Conservation (phyloP, 768 basidiomycete species). For the Chalciporus pseudorubinellus region DNA sequence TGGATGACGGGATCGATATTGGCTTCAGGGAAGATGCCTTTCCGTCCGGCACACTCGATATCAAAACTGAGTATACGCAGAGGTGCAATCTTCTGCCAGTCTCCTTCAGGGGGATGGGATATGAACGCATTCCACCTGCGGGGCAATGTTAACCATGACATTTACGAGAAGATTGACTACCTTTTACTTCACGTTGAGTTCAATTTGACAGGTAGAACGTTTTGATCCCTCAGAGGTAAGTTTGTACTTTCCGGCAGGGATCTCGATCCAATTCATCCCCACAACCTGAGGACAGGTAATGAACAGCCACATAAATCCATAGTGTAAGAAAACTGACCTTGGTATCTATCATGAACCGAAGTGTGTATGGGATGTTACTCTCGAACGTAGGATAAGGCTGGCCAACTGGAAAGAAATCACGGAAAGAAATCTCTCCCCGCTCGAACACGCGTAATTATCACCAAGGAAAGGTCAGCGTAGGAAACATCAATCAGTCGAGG, state of each 20-base stretch:
- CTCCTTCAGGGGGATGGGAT: slow-evolving; percentile 88
- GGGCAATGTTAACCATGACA: slow-evolving; percentile 6
- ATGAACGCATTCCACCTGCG: slow-evolving; percentile 79
- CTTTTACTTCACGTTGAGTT: slow-evolving; percentile 71
- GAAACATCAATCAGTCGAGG: slow-evolving; percentile 1
- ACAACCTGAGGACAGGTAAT: slow-evolving; percentile 57
- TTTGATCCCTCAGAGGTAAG: slow-evolving; percentile 56
- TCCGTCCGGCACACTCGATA: slow-evolving; percentile 98
- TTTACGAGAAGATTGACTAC: neutral
- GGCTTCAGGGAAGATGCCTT: slow-evolving; percentile 96
- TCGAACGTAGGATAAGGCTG: slow-evolving; percentile 73
- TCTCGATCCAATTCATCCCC: slow-evolving; percentile 99
- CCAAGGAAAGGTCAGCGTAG: slow-evolving; percentile 10
- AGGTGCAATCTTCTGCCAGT: slow-evolving; percentile 91
- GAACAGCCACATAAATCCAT: neutral
- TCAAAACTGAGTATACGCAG: slow-evolving; percentile 95
- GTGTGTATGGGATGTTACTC: slow-evolving; percentile 87
- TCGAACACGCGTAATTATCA: slow-evolving; percentile 62
- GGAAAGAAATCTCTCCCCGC: slow-evolving; percentile 66
- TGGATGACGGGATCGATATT: slow-evolving; percentile 92
- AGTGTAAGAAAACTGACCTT: slow-evolving; percentile 50
- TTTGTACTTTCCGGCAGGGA: slow-evolving; percentile 79
- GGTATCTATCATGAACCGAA: slow-evolving; percentile 98
- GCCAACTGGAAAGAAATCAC: slow-evolving; percentile 51
- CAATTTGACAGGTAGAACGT: slow-evolving; percentile 85